These are phyloP conservation scores for Colletotrichum zoysiae DNA, from an alignment of 2,329 filamentous ascomycete genomes.

Conservation along the genomic window DNA sequence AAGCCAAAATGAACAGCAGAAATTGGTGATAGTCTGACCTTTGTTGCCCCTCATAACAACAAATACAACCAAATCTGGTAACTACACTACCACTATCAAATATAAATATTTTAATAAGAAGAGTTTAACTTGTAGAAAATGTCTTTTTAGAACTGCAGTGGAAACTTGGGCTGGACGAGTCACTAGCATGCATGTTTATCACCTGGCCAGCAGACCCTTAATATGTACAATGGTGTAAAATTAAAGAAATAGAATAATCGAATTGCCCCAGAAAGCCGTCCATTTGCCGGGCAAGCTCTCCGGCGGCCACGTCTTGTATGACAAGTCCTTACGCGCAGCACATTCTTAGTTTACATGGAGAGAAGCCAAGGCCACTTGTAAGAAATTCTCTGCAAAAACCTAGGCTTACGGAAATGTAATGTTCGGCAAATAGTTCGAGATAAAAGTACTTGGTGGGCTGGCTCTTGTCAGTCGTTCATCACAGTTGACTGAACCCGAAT, in stretches of 20 bases:
- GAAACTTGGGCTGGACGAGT: neutral
- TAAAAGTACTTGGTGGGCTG: neutral
- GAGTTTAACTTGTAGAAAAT: too few species aligned
- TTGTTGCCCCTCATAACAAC: neutral
- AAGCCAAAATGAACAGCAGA: neutral
- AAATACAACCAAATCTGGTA: accelerated
- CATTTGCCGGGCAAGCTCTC: neutral
- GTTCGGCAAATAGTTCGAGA: neutral
- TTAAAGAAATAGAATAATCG: accelerated
- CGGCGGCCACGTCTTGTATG: neutral
- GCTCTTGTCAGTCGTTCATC: neutral
- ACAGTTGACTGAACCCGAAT: neutral
- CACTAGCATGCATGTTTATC: neutral
- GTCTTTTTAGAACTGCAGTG: neutral
- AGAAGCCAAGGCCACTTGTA: neutral
- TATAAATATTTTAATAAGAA: neutral
- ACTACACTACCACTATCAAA: too few species aligned
- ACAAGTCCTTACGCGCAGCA: neutral
- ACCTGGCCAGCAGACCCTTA: neutral
- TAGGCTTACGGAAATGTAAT: neutral
- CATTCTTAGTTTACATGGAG: neutral
- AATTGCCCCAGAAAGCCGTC: neutral
- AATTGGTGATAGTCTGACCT: neutral
- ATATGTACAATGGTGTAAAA: neutral
- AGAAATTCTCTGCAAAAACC: neutral